Evolutionary conservation across 768 basidiomycete species (phyloP), one percentile per base, ranked within the genome.

Genomic region (Amanita muscaria): DNA sequence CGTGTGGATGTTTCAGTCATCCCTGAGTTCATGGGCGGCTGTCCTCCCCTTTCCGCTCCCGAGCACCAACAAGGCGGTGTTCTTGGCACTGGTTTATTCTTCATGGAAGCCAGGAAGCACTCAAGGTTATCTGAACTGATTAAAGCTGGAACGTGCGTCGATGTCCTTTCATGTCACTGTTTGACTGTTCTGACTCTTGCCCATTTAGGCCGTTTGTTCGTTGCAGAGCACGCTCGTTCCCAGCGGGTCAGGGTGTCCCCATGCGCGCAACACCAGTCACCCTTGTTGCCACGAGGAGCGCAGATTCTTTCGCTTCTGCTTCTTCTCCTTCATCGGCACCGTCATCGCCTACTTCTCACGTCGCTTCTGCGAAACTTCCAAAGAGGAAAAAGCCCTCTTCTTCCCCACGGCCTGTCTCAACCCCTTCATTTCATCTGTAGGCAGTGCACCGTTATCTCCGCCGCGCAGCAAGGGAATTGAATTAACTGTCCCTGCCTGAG

Each of bases 41-140:
- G 21, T 11, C 3, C 40, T 34, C 32, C 25, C 37, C 23, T 2
- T 22, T 24, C 40, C 32, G 46, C 35, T 15, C 6, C 27, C 21
- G 36, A 43, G 3, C 41, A 40, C 6, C 32, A 29, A 5, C 40
- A 40, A 19, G 12, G n/a, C 16, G 68, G 69, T 14, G 59, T 73
- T 15, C 52, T 69, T 31, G 66, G 69, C 12, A 73, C 73, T 1
- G 73, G 75, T 14, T 59, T 81, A 52, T 83, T 77, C 59, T 66
- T 82, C 54, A 69, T 64, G 48, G 73, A 76, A 55, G 76, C 79
- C 0, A 69, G 62, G 59, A 70, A 70, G 49, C 71, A 80, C 39
- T 41, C 65, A 14, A 60, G 74, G 31, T 60, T 83, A 41, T 64
- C 59, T 34, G 77, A 76, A 49, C 65, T 82, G 41, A 73, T 82